phyloP scores from a whole-genome alignment of 1,139 yeast species.

The Saccharomyces hybrid region DNA sequence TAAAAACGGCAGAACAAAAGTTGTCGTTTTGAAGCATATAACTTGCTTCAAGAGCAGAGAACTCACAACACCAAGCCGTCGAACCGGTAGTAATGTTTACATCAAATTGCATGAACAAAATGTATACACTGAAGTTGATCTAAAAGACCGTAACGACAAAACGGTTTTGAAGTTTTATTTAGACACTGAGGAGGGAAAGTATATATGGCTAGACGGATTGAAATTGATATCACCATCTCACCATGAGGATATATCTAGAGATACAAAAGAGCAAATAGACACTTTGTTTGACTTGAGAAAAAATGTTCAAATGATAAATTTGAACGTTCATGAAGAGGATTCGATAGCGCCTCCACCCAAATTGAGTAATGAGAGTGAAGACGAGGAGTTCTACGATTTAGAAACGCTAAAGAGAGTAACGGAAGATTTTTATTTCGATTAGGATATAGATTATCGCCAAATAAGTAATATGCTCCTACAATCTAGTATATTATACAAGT shows the following conservation, averaged over 20 bases:
- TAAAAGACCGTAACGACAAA: conserved; percentile 39
- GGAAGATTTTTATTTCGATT: conserved; percentile 39
- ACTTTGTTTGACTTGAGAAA: conserved; percentile 53
- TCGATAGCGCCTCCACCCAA: conserved; percentile 11
- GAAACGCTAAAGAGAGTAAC: conserved; percentile 38
- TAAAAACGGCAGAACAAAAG: conserved; percentile 41
- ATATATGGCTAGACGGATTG: conserved; percentile 76
- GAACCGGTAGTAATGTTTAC: conserved; percentile 33
- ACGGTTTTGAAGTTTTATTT: conserved; percentile 52
- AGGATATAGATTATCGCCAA: not conserved
- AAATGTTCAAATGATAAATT: conserved; percentile 56
- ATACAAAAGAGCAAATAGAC: conserved; percentile 52
- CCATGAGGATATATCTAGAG: conserved; percentile 36
- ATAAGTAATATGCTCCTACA: not conserved
- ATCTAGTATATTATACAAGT: not conserved
- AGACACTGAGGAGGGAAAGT: conserved; percentile 63
- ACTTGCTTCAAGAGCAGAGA: conserved; percentile 19
- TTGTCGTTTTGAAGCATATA: conserved; percentile 25
- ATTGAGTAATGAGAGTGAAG: conserved; percentile 27
- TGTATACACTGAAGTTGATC: conserved; percentile 47
- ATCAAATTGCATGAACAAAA: conserved; percentile 49
- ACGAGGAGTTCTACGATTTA: conserved; percentile 39
- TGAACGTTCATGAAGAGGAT: conserved; percentile 33
- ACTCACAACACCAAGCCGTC: conserved; percentile 11
- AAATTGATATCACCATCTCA: conserved; percentile 42